Conservation (phyloP, 129 eudicot genomes). For the Apium graveolens region DNA sequence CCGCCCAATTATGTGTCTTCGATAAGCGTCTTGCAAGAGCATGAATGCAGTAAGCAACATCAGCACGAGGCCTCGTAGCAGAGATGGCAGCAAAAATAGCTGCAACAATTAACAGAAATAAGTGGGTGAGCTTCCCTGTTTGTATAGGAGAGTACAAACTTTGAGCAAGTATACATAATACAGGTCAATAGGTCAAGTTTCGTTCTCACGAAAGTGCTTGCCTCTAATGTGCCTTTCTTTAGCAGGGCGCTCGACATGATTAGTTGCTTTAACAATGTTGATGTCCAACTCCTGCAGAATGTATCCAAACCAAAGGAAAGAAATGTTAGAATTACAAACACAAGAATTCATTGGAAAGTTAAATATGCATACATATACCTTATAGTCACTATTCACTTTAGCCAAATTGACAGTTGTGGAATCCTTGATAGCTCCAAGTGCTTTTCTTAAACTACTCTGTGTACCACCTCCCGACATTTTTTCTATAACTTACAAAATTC, state of each 20-base stretch:
- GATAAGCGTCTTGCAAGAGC: slow-evolving; percentile 92
- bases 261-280: slow-evolving; percentile 90
- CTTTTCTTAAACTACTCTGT: slow-evolving; percentile 69
- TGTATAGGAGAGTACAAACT: background rate
- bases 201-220: slow-evolving; percentile 19
- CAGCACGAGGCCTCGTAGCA: slow-evolving; percentile 94
- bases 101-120: slow-evolving; percentile 22
- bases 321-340: slow-evolving; percentile 2
- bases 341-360: background rate
- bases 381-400: slow-evolving; percentile 90
- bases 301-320: slow-evolving; percentile 4
- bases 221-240: slow-evolving; percentile 92
- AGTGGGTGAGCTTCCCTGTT: background rate
- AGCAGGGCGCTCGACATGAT: slow-evolving; percentile 93
- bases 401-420: slow-evolving; percentile 92
- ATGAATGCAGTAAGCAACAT: slow-evolving; percentile 97
- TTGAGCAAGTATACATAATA: background rate
- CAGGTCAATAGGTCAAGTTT: background rate
- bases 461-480: slow-evolving; percentile 81
- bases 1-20: slow-evolving; percentile 97
- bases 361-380: slow-evolving; percentile 47
- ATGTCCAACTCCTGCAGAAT: slow-evolving; percentile 72
- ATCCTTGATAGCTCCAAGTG: slow-evolving; percentile 97
- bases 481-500: slow-evolving; percentile 19
- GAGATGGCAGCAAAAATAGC: slow-evolving; percentile 89